A percentile compares a stretch with the other conserved stretches of the same genome.
Conservation (phyloP, 2,329 filamentous ascomycete species). For the Drechslerella dactyloides region DNA sequence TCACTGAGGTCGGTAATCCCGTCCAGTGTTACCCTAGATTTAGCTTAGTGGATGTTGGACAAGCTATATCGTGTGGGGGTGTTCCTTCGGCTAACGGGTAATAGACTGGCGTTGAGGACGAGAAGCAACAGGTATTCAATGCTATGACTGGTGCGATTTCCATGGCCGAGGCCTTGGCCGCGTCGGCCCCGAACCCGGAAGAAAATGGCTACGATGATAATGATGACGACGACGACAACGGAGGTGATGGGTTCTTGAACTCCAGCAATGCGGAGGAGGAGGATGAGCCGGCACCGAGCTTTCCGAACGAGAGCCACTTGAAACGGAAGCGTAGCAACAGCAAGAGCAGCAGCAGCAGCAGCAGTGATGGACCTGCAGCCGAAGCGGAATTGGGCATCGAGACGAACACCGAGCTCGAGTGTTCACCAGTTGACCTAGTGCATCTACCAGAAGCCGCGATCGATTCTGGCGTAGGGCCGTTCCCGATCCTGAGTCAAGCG, state of each 20-base stretch:
- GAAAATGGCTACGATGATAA: constrained; percentile 24
- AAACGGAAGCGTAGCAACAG: constrained; percentile 45
- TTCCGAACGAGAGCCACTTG: constrained; percentile 20
- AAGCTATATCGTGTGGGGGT: constrained; percentile 19
- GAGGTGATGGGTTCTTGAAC: not conserved
- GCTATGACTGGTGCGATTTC: constrained; percentile 45
- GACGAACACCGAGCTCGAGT: constrained; percentile 2
- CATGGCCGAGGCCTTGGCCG: constrained; percentile 37
- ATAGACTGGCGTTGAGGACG: constrained; percentile 45
- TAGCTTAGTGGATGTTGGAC: not conserved
- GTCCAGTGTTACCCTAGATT: constrained; percentile 5
- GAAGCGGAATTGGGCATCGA: constrained; percentile 6
- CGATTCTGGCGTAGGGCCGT: constrained; percentile 18
- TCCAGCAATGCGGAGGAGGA: constrained; percentile 27
- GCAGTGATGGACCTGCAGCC: not conserved
- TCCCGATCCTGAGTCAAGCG: constrained; percentile 33
- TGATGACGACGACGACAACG: not conserved
- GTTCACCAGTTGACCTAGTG: constrained; percentile 45
- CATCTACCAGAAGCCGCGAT: constrained; percentile 14
- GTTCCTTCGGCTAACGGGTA: constrained; percentile 26
- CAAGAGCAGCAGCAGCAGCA: constrained; percentile 6
- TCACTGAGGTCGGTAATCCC: constrained; percentile 34
- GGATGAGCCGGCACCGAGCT: constrained; percentile 5
- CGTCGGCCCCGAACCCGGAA: constrained; percentile 40
- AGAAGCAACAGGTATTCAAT: constrained; percentile 40